Evolutionary conservation across 2,329 filamentous ascomycete genomes (phyloP), one percentile per base, ranked within the genome.

Genomic region (Aspergillus fumigatus): DNA sequence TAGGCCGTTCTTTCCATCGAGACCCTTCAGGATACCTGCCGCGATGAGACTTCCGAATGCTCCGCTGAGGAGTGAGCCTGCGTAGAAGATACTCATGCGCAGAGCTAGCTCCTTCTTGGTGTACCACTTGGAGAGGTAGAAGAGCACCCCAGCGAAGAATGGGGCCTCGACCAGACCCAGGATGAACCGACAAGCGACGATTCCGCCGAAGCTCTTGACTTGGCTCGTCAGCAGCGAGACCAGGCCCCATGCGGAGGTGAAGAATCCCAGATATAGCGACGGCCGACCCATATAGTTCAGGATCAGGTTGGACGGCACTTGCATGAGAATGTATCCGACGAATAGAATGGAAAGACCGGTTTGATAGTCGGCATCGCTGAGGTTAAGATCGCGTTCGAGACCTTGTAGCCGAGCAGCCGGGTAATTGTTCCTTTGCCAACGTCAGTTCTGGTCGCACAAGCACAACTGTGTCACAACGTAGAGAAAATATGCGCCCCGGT

Each of bases 21-120:
- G 67, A 4, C 77, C 77, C 23, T 69, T 63, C 5, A 79, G 70
- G 29, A 82, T 81, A 3, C 79, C 80, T 3, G 81, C 81, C 7
- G 79, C 80, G 51, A 84, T 80, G 26, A 83, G 71, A 21, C 78
- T 80, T n/a, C 79, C 79, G 61, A 83, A 83, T 1, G 80, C 80
- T 48, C 70, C 78, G 52, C 75, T 76, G 29, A 83, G 73, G 21
- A 82, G 67, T 1, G 75, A 78, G 3, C 79, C 80, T 3, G 79
- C 78, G 65, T 81, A 83, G 54, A 83, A 77, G 47, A 82, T 75
- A n/a, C 77, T 76, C 61, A 78, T 81, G 4, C 81, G 75, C 45
- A 80, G 72, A 3, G 76, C 76, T 17, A 83, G 67, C 56, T 83
- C 80, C 48, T 78, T 75, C 56, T 78, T 78, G 2, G 80, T 82